Conservation (phyloP, 768 basidiomycete genomes). For the Phylloporus sp. region DNA sequence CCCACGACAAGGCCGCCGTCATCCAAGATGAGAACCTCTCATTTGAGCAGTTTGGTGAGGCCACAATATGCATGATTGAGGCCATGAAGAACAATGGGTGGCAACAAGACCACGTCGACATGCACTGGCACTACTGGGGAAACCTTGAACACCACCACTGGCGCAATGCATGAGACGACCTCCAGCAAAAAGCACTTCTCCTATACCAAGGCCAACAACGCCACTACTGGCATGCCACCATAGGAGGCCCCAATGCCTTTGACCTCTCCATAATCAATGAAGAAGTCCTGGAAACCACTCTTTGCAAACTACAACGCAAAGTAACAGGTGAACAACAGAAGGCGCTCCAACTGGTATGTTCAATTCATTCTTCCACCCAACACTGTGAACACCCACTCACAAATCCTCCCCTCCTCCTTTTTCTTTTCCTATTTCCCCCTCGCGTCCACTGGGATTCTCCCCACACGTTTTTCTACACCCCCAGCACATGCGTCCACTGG, state of each 20-base stretch:
- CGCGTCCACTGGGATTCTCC: too few species aligned
- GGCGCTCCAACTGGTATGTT: background rate
- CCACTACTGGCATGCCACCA: background rate
- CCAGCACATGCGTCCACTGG: background rate
- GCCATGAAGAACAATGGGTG: constrained; percentile 8
- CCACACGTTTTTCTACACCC: background rate
- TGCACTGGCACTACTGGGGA: constrained; percentile 5
- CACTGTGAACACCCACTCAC: too few species aligned
- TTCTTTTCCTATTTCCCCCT: too few species aligned
- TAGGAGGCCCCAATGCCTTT: background rate
- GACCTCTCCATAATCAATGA: background rate
- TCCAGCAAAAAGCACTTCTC: constrained; percentile 9
- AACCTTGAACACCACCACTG: constrained; percentile 3
- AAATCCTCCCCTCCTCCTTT: too few species aligned
- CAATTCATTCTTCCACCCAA: too few species aligned
- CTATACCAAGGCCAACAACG: constrained; percentile 19
- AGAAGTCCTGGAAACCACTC: background rate
- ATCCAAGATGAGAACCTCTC: background rate
- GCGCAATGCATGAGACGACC: constrained; percentile 1
- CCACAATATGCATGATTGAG: constrained; percentile 5
- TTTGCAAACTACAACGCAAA: background rate
- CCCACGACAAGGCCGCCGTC: background rate
- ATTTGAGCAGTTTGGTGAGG: constrained; percentile 12
- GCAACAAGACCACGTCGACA: background rate
- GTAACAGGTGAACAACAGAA: background rate